Evolutionary conservation across 1,284 basidiomycete genomes (phyloP).

Genomic region (Violaceomyces palustris): DNA sequence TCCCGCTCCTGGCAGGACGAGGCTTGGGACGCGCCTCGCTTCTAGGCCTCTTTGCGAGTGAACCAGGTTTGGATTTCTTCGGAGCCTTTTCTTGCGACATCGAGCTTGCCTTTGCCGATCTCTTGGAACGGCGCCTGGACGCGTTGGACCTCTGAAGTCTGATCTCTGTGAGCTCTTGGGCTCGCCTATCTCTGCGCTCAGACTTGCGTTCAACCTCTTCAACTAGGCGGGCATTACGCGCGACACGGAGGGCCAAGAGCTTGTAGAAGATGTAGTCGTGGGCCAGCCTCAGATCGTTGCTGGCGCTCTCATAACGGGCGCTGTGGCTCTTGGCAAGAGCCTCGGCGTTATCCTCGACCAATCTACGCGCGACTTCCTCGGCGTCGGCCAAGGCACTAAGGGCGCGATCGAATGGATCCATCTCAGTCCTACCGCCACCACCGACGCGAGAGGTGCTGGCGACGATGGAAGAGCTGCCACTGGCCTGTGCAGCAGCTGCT

Average conservation of each 20-base stretch:
- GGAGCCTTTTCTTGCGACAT: too few relatives aligned
- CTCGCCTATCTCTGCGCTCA: conserved; percentile 40
- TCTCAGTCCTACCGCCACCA: conserved; percentile 28
- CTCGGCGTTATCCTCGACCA: conserved; percentile 48
- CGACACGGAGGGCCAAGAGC: conserved; percentile 42
- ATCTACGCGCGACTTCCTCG: conserved; percentile 38
- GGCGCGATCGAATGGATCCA: conserved; percentile 49
- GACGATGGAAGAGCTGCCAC: too few relatives aligned
- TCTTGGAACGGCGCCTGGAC: not conserved
- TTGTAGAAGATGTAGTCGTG: conserved; percentile 49
- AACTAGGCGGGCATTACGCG: conserved; percentile 39
- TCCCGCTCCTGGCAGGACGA: conserved; percentile 39
- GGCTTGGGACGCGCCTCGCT: conserved; percentile 4
- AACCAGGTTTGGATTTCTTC: conserved; percentile 21
- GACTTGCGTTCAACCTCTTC: conserved; percentile 42
- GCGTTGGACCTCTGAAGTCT: conserved; percentile 15
- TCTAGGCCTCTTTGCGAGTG: conserved; percentile 19
- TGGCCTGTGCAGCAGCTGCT: conserved; percentile 3
- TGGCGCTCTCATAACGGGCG: conserved; percentile 45
- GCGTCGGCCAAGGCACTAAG: conserved; percentile 47
- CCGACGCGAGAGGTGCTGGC: conserved; percentile 12
- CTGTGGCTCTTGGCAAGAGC: conserved; percentile 48
- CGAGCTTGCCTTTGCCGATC: conserved; percentile 13
- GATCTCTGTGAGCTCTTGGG: conserved; percentile 20
- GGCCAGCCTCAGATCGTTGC: conserved; percentile 43